Conservation (phyloP, 805 yeast genomes). For the Starmerella scarabaei region DNA sequence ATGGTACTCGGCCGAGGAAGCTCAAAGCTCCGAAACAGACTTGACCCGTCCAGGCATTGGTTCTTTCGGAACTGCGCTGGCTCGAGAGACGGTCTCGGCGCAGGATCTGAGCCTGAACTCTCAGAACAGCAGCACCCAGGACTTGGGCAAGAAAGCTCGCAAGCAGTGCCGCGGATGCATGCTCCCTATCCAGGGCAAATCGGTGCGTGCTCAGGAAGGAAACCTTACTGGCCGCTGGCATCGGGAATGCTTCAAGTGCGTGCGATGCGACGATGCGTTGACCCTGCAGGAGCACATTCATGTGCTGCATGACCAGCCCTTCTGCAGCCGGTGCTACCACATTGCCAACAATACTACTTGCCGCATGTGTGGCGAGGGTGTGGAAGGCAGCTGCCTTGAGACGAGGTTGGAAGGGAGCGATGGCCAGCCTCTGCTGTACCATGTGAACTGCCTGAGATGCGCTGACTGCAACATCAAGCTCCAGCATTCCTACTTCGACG, state of each 20-base stretch:
- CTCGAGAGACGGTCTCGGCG: background rate
- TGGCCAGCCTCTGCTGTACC: conserved; percentile 59
- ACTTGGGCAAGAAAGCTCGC: conserved; percentile 1
- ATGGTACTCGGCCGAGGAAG: conserved; percentile 1
- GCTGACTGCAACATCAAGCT: conserved; percentile 36
- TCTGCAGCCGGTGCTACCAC: conserved; percentile 70
- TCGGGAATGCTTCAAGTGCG: conserved; percentile 68
- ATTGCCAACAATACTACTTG: conserved; percentile 63
- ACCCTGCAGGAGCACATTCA: conserved; percentile 33
- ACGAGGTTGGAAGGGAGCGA: conserved; percentile 24
- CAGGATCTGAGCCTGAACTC: background rate
- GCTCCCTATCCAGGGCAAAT: conserved; percentile 41
- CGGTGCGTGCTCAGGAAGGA: conserved; percentile 76
- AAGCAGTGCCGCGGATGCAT: conserved; percentile 58
- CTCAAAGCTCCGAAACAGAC: background rate
- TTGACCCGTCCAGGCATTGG: background rate
- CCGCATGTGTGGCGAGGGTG: conserved; percentile 53
- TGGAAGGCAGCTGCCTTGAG: conserved; percentile 85
- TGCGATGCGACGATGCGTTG: conserved; percentile 37
- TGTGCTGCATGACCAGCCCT: conserved; percentile 66
- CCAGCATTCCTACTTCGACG: conserved; percentile 26
- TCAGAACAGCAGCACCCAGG: background rate
- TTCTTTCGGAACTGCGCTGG: background rate
- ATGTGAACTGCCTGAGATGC: conserved; percentile 60
- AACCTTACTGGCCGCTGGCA: conserved; percentile 74